Conservation (phyloP, 2,329 filamentous ascomycete species). For the Sporothrix pallida region DNA sequence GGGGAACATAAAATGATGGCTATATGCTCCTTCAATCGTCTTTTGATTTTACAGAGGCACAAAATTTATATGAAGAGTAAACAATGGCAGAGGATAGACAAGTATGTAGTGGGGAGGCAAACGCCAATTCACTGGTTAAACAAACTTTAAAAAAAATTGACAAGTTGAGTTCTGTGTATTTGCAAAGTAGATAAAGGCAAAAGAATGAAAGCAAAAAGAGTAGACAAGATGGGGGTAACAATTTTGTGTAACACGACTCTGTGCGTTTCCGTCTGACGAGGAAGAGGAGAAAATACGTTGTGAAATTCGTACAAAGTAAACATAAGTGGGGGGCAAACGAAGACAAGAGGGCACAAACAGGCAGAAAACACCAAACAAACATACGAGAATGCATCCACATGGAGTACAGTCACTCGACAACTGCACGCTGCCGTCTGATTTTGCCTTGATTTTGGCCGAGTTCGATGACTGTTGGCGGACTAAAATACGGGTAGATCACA, state of each 20-base stretch:
- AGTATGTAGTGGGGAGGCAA: background rate
- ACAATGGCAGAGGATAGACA: too few relatives aligned
- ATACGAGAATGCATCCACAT: background rate
- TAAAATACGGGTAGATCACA: background rate
- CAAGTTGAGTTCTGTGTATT: too few relatives aligned
- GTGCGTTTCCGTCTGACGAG: constrained; percentile 20
- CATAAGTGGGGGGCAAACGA: background rate
- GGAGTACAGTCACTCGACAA: background rate
- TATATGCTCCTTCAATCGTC: too few relatives aligned
- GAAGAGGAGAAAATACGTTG: background rate
- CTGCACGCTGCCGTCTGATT: constrained; percentile 11
- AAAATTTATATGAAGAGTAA: background rate
- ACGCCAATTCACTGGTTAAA: background rate
- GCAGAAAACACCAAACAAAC: background rate
- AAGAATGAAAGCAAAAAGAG: background rate
- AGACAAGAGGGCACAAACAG: background rate
- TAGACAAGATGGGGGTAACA: background rate
- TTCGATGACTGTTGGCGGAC: background rate
- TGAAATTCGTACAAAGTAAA: background rate
- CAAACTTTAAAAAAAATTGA: background rate
- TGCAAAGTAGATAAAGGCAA: background rate
- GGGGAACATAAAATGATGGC: too few relatives aligned
- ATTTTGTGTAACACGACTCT: background rate
- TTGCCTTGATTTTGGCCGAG: background rate
- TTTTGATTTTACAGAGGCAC: background rate